Percentiles rank a stretch among this genome's conserved stretches.
These are phyloP conservation scores for Sarcodon sp. DNA, from an alignment of 768 basidiomycete species.

Conservation along the genomic window DNA sequence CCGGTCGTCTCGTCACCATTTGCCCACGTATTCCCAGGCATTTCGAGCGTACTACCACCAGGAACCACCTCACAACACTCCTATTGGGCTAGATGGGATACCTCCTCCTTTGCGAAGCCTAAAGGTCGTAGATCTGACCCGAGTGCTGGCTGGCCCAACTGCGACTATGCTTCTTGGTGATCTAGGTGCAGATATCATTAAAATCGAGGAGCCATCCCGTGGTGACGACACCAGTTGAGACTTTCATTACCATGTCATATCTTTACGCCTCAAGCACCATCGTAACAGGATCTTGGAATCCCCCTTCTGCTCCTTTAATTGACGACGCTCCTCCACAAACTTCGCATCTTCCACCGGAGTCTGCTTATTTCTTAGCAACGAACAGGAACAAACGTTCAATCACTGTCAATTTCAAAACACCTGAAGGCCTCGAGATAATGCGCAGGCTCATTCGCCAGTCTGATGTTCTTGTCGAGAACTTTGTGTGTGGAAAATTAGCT, in stretches of 20 bases:
- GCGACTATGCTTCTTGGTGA: constrained; percentile 93
- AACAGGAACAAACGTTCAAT: constrained; percentile 88
- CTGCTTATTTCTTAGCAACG: constrained; percentile 82
- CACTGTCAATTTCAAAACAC: constrained; percentile 77
- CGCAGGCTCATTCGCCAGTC: constrained; percentile 56
- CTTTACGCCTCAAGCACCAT: constrained; percentile 4
- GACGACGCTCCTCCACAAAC: constrained; percentile 34
- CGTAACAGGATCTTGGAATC: constrained; percentile 48
- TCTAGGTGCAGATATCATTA: constrained; percentile 84
- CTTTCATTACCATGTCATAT: constrained; percentile 2
- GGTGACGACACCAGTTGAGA: constrained; percentile 84
- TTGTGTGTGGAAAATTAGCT: constrained; percentile 72
- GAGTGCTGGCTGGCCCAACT: constrained; percentile 85
- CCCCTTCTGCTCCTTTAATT: constrained; percentile 32
- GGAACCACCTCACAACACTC: too few species aligned
- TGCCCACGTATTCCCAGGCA: too few species aligned
- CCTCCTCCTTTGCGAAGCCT: constrained; percentile 71
- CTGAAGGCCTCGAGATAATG: constrained; percentile 66
- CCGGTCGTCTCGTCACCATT: too few species aligned
- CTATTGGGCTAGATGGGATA: constrained; percentile 32
- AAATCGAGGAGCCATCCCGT: constrained; percentile 67
- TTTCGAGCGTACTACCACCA: too few species aligned
- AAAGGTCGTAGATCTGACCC: constrained; percentile 78
- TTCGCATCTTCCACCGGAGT: constrained; percentile 70
- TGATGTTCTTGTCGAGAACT: constrained; percentile 88